phyloP scores from a whole-genome alignment of 2,329 filamentous ascomycete genomes.

The Septoria linicola region DNA sequence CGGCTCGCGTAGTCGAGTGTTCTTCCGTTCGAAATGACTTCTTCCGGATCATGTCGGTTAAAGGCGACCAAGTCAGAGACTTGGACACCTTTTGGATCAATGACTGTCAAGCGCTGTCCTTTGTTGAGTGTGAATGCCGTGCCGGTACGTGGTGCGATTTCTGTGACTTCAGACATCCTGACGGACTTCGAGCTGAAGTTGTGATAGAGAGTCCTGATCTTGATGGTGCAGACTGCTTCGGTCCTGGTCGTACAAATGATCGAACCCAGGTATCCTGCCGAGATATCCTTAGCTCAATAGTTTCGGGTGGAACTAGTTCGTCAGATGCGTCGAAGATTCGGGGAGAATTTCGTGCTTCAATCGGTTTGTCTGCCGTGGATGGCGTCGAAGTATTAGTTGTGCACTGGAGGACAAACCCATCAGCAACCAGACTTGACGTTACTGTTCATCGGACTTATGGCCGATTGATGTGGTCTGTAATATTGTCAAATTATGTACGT shows the following conservation, averaged over 20 bases:
- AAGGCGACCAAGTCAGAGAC: slow-evolving; percentile 28
- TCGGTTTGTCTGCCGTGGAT: neutral
- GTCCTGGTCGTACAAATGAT: no score
- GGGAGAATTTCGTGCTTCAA: neutral
- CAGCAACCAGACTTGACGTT: neutral
- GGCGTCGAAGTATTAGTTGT: neutral
- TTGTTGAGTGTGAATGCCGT: slow-evolving; percentile 25
- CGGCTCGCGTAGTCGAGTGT: slow-evolving; percentile 29
- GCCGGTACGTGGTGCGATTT: slow-evolving; percentile 24
- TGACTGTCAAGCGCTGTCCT: slow-evolving; percentile 27
- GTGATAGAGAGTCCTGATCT: neutral
- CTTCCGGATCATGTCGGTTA: slow-evolving; percentile 22
- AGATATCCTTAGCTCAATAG: no score
- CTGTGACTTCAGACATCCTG: slow-evolving; percentile 1
- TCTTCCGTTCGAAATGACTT: slow-evolving; percentile 28
- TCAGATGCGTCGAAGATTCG: no score
- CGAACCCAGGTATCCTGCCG: no score
- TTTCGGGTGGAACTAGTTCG: no score
- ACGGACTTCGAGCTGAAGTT: no score
- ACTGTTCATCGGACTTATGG: neutral
- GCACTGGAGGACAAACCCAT: neutral
- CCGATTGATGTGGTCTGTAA: no score
- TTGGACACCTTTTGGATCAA: slow-evolving; percentile 27
- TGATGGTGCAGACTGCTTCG: no score
- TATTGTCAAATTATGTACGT: no score